phyloP scores from a whole-genome alignment of 2,329 filamentous ascomycete genomes.

The Verticillium isaacii region DNA sequence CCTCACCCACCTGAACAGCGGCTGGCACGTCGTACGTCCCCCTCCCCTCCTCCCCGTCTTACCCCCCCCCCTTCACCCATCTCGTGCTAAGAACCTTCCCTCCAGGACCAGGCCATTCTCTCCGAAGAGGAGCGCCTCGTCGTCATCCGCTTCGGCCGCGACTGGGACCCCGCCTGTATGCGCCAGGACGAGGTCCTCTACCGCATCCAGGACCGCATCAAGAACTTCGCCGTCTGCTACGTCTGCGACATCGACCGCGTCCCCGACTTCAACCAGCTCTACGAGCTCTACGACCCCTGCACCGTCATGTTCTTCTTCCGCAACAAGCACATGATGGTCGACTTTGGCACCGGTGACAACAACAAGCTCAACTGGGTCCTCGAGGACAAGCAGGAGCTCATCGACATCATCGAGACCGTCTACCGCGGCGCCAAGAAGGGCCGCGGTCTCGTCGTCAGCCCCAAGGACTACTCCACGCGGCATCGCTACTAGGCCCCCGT shows the following conservation, averaged over 20 bases:
- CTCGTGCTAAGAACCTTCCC: no score
- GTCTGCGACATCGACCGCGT: slow-evolving; percentile 89
- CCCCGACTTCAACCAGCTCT: slow-evolving; percentile 75
- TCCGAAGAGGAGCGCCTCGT: slow-evolving; percentile 88
- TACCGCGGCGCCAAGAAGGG: slow-evolving; percentile 99
- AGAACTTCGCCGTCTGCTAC: slow-evolving; percentile 71
- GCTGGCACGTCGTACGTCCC: slow-evolving; percentile 98
- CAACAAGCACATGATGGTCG: slow-evolving; percentile 98
- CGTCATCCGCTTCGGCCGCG: slow-evolving; percentile 87
- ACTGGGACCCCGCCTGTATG: slow-evolving; percentile 73
- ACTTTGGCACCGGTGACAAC: slow-evolving; percentile 97
- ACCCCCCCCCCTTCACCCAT: slow-evolving; percentile 18
- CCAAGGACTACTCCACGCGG: slow-evolving; percentile 59
- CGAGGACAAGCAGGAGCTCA: slow-evolving; percentile 96
- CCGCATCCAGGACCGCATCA: slow-evolving; percentile 78
- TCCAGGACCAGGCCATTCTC: slow-evolving; percentile 13
- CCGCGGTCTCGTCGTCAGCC: slow-evolving; percentile 89
- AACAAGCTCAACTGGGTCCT: slow-evolving; percentile 85
- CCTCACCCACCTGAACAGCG: slow-evolving; percentile 82
- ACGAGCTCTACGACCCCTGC: slow-evolving; percentile 77
- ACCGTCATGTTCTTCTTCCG: slow-evolving; percentile 97
- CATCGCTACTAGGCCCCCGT: slow-evolving; percentile 25
- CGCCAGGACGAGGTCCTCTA: slow-evolving; percentile 88
- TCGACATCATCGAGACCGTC: slow-evolving; percentile 97
- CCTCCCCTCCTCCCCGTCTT: slow-evolving; percentile 51